Percentiles rank a stretch among this genome's conserved stretches.
These are phyloP conservation scores for Microdochium trichocladiopsis DNA, from an alignment of 2,329 filamentous ascomycete genomes.

Conservation along the genomic window DNA sequence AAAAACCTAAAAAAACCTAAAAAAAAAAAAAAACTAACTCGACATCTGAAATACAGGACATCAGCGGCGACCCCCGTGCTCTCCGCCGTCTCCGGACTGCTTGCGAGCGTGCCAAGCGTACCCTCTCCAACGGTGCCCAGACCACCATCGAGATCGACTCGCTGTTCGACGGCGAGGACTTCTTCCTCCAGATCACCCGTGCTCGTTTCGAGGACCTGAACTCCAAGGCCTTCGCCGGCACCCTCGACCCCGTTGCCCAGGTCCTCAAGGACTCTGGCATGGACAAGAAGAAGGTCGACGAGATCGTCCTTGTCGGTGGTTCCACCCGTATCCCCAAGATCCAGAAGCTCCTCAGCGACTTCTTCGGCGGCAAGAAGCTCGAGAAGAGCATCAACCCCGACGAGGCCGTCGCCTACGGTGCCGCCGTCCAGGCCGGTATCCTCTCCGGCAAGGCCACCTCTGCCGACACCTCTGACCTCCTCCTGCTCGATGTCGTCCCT, in stretches of 20 bases:
- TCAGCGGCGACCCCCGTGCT: slow-evolving; percentile 79
- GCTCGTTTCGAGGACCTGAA: slow-evolving; percentile 99
- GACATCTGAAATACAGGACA: slow-evolving; percentile 30
- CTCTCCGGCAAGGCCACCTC: slow-evolving; percentile 96
- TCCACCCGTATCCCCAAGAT: slow-evolving; percentile 98
- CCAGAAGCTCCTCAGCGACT: slow-evolving; percentile 98
- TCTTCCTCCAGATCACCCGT: slow-evolving; percentile 95
- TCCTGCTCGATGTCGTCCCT: slow-evolving; percentile 92
- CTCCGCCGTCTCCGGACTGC: slow-evolving; percentile 94
- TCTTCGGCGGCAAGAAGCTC: slow-evolving; percentile 99
- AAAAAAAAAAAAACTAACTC: neutral
- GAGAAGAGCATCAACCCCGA: slow-evolving; percentile 99
- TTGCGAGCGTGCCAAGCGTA: slow-evolving; percentile 99
- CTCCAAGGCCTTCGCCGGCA: slow-evolving; percentile 89
- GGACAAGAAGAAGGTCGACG: slow-evolving; percentile 90
- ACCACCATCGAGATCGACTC: slow-evolving; percentile 98
- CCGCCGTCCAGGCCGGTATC: slow-evolving; percentile 97
- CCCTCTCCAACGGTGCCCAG: slow-evolving; percentile 93
- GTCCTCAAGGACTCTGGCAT: slow-evolving; percentile 97
- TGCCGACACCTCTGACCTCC: slow-evolving; percentile 86
- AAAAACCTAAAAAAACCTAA: neutral
- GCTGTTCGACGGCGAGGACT: slow-evolving; percentile 96
- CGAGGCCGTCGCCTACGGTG: slow-evolving; percentile 98
- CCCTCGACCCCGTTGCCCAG: slow-evolving; percentile 90
- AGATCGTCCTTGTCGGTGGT: slow-evolving; percentile 96